Evolutionary conservation across 2,329 filamentous ascomycete species (phyloP), one percentile per base, ranked within the genome.

Genomic region (Trichophaea hybrida): DNA sequence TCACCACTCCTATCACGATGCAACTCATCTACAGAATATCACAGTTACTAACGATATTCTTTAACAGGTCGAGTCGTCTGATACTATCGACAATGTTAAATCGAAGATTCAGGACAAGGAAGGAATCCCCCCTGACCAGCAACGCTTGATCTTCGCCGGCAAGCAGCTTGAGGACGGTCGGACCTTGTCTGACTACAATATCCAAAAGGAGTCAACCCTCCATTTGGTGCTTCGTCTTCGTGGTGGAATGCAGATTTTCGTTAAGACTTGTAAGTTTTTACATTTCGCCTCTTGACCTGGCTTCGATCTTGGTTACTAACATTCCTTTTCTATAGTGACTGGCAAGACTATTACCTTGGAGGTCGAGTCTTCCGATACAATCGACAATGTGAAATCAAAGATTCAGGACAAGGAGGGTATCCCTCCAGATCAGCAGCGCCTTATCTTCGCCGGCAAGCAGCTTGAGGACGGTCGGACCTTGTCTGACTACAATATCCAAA

Each of bases 401-500:
- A 85, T 85, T 71, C 82, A 84, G 88, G 93, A 97, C 84, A 98
- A 97, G 87, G 93, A 98, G 81, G 91, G 93, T 70, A 98, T 98
- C 70, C 93, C 93, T 74, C 91, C 93, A 53, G 93, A 97, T 81
- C 93, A 97, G 78, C 93, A 98, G 81, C 91, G 93, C 75, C 79
- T 98, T 76, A 98, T 98, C 84, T 98, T 97, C 78, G 93, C 93
- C 73, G 93, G 93, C 76, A 98, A 98, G 86, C 93, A 98, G 82
- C 90, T 98, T 74, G 93, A 97, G 80, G 93, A 98, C 74, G 93
- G 93, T 76, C 91, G 93, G 73, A 97, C 93, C 72, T 88, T 98
- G 69, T 93, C 86, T 74, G 93, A 98, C 81, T 98, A 98, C 88
- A 98, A 97, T 85, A 97, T 98, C 82, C 93, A 98, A 85, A 98